Percentiles rank a stretch among this genome's conserved stretches.
Evolutionary conservation across 345 rosid genomes (phyloP).

Genomic region (Syzygium jambos): DNA sequence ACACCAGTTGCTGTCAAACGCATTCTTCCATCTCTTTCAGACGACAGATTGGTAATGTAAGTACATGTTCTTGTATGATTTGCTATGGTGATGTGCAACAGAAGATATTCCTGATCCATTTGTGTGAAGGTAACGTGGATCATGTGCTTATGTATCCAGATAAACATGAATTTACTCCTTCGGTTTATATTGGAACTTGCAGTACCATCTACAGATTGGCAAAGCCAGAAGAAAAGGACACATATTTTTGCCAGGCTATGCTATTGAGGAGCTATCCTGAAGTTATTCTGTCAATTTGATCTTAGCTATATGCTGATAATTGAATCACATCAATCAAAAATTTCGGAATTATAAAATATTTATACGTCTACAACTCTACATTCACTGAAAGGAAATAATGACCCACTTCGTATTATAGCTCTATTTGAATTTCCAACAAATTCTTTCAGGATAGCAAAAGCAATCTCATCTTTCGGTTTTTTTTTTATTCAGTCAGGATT

Average conservation of each 20-base stretch:
- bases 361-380: background rate
- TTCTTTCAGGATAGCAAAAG: background rate
- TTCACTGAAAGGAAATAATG: background rate
- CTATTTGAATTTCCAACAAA: background rate
- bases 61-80: conserved; percentile 9
- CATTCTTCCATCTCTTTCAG: conserved; percentile 95
- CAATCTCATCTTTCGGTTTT: background rate
- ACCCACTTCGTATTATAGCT: conserved; percentile 1
- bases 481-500: conserved; percentile 75
- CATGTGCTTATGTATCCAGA: background rate
- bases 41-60: conserved; percentile 98
- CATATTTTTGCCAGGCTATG: background rate
- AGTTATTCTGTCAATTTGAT: background rate
- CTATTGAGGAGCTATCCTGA: background rate
- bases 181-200: background rate
- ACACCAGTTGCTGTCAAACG: conserved; percentile 97
- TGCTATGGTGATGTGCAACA: background rate
- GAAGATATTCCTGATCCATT: background rate
- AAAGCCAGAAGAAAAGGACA: background rate
- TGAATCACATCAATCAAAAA: background rate
- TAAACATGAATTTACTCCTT: background rate
- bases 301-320: background rate
- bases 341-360: background rate
- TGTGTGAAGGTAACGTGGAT: background rate
- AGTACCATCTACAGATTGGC: background rate